Evolutionary conservation across 371 early-diverging fungal species (phyloP).

Genomic region (Nematocida ausubeli): DNA sequence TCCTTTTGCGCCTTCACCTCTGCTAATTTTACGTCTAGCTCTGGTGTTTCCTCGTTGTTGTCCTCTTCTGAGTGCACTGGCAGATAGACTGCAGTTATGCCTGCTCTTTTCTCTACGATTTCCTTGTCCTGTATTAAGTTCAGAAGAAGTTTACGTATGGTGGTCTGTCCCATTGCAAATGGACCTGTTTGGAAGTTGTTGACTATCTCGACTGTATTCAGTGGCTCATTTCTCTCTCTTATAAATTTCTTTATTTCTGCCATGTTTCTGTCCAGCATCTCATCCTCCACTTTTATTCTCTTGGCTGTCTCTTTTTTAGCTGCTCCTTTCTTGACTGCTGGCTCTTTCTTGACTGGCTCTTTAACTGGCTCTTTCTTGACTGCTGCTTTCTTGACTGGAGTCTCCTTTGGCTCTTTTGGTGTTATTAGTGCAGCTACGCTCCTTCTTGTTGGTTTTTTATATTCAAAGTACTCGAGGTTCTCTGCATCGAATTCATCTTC

Average conservation of each 20-base stretch:
- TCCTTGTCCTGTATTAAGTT: background rate
- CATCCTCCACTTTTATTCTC: background rate
- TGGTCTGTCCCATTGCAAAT: background rate
- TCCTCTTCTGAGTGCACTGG: slow-evolving; percentile 32
- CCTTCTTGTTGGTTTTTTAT: too few relatives aligned
- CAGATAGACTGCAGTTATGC: slow-evolving; percentile 1
- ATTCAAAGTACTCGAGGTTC: too few relatives aligned
- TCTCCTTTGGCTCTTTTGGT: too few relatives aligned
- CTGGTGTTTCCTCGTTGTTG: background rate
- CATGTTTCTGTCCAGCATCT: background rate
- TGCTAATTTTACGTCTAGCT: slow-evolving; percentile 48
- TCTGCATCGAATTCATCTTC: too few relatives aligned
- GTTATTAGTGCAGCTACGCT: too few relatives aligned
- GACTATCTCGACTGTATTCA: slow-evolving; percentile 14
- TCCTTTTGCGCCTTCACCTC: slow-evolving; percentile 3
- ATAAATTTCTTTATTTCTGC: slow-evolving; percentile 6
- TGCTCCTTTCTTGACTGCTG: background rate
- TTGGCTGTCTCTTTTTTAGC: background rate
- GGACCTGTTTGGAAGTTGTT: background rate
- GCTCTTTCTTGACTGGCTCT: too few relatives aligned
- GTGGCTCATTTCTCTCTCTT: slow-evolving; percentile 31
- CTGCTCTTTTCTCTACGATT: background rate
- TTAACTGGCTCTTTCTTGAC: background rate
- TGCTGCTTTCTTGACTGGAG: background rate
- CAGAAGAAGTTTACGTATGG: background rate